Conservation (phyloP, 1,284 basidiomycete species). For the Ceratobasidium theobromae region DNA sequence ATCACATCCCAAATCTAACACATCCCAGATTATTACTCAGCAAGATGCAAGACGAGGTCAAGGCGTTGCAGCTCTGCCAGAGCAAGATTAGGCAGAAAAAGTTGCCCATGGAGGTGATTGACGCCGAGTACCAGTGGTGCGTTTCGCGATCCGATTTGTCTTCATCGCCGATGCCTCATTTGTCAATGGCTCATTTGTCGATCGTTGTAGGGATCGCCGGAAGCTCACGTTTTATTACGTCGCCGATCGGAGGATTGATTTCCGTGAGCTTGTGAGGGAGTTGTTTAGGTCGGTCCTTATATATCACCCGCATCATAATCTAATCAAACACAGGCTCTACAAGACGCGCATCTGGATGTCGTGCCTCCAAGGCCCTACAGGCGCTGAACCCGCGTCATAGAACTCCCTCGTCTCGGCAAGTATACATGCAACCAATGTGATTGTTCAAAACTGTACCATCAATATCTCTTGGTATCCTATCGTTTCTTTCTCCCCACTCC, state of each 20-base stretch:
- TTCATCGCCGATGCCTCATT: background rate
- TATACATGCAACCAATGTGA: too few relatives aligned
- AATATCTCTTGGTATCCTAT: background rate
- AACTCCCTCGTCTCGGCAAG: background rate
- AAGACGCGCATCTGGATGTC: constrained; percentile 83
- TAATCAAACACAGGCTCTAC: constrained; percentile 57
- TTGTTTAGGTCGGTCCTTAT: constrained; percentile 63
- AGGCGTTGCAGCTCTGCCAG: constrained; percentile 88
- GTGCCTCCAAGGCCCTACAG: constrained; percentile 42
- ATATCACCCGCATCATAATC: background rate
- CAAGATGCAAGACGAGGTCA: constrained; percentile 88
- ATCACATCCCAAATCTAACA: constrained; percentile 11
- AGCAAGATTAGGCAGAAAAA: constrained; percentile 90
- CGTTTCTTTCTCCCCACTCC: background rate
- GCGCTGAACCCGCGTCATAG: constrained; percentile 21
- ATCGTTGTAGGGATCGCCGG: constrained; percentile 76
- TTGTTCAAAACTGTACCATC: background rate
- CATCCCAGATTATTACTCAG: constrained; percentile 62
- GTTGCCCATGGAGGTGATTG: constrained; percentile 96
- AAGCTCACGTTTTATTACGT: constrained; percentile 98
- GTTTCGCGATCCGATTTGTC: constrained; percentile 37
- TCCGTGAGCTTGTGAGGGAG: constrained; percentile 92
- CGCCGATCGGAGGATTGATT: constrained; percentile 95
- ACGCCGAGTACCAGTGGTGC: constrained; percentile 97
- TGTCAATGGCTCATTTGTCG: constrained; percentile 6